Evolutionary conservation across 306 rosid species (phyloP).

Genomic region (Malus domestica): DNA sequence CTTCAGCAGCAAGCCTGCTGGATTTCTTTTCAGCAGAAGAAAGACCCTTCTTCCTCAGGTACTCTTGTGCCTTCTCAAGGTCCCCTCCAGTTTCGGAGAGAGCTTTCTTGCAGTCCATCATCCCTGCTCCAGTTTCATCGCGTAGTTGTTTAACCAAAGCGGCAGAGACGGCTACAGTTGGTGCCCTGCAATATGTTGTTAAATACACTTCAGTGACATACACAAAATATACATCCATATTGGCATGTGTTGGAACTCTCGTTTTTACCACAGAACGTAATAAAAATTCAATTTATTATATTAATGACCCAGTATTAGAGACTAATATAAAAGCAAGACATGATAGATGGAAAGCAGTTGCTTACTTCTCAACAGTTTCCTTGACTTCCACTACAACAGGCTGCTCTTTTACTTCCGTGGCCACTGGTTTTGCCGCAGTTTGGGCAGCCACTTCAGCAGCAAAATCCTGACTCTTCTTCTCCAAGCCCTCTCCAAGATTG

Average conservation of each 20-base stretch:
- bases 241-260: neutral
- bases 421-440: conserved; percentile 58
- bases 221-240: neutral
- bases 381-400: conserved; percentile 44
- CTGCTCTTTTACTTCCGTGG: conserved; percentile 43
- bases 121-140: conserved; percentile 97
- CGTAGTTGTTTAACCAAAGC: conserved; percentile 80
- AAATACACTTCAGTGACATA: neutral
- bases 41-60: conserved; percentile 93
- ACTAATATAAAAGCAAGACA: neutral
- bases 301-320: neutral
- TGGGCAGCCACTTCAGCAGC: conserved; percentile 99
- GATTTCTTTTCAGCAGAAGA: conserved; percentile 91
- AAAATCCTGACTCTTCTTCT: conserved; percentile 92
- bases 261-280: neutral
- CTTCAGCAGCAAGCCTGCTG: conserved; percentile 90
- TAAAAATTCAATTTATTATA: neutral
- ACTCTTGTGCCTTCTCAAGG: conserved; percentile 91
- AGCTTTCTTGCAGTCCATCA: conserved; percentile 99
- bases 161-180: conserved; percentile 60
- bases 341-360: conserved; percentile 4
- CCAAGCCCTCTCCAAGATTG: conserved; percentile 98
- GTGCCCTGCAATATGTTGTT: conserved; percentile 44
- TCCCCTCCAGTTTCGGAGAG: conserved; percentile 93
- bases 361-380: conserved; percentile 71